These are phyloP conservation scores for Aureobasidium subglaciale DNA, from an alignment of 2,329 filamentous ascomycete species.

Conservation along the genomic window DNA sequence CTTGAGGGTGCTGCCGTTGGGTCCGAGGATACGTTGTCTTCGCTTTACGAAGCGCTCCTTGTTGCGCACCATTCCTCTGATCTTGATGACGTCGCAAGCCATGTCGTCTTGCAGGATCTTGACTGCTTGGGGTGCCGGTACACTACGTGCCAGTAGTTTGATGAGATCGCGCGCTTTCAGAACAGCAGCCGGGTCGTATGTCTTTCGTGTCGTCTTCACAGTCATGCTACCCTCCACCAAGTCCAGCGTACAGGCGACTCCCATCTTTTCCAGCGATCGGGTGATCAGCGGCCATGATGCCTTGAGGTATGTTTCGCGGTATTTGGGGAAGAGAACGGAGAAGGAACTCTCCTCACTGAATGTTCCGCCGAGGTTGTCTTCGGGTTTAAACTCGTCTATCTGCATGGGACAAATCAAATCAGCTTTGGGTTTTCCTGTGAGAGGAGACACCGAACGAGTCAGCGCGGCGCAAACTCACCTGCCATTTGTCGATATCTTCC, in stretches of 20 bases:
- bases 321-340: slow-evolving; percentile 79
- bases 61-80: slow-evolving; percentile 79
- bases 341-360: slow-evolving; percentile 94
- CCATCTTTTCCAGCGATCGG: slow-evolving; percentile 74
- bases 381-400: slow-evolving; percentile 75
- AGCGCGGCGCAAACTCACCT: slow-evolving; percentile 35
- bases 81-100: slow-evolving; percentile 94
- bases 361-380: slow-evolving; percentile 77
- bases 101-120: slow-evolving; percentile 90
- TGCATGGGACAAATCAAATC: slow-evolving; percentile 26
- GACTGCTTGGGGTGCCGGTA: slow-evolving; percentile 85
- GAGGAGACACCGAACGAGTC: no score
- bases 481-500: slow-evolving; percentile 96
- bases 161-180: slow-evolving; percentile 91
- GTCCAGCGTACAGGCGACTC: slow-evolving; percentile 87
- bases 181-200: slow-evolving; percentile 85
- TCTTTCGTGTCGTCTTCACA: slow-evolving; percentile 88
- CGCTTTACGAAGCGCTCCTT: slow-evolving; percentile 96
- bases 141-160: slow-evolving; percentile 82
- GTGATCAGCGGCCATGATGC: slow-evolving; percentile 92
- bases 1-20: slow-evolving; percentile 86
- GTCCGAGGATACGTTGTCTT: slow-evolving; percentile 84
- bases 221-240: slow-evolving; percentile 95
- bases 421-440: neutral
- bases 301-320: slow-evolving; percentile 87